Evolutionary conservation across 805 yeast species (phyloP), one percentile per base, ranked within the genome.

Genomic region (Metschnikowia arizonensis): DNA sequence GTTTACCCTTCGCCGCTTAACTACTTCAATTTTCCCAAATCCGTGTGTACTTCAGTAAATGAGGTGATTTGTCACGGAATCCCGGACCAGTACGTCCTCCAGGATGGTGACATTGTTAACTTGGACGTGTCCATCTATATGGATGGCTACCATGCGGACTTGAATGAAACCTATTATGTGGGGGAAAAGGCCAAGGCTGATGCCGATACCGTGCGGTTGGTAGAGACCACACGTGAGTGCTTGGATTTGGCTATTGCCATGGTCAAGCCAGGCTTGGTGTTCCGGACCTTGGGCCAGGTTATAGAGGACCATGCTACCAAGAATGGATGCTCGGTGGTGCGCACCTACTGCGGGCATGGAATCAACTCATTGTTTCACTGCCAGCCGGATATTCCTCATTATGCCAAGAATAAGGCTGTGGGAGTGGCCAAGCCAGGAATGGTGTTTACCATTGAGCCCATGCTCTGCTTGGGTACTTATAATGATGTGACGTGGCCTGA

Each of bases 51-150:
- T 1, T 88, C 97, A 2, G 84, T 93, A 35, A 93, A 93, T 66
- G 99, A 93, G 72, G 82, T 89, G 47, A 86, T 93, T 49, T 93
- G 99, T 64, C 99, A 93, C 65, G 99, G 99, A 52, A 86, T 93
- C 48, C 99, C 99, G 23, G 99, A 93, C 66, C 77, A 86, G 68
- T 78, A 90, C 45, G 82, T 82, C 28, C 75, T 93, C 52, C 69
- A 87, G 63, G 98, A 91, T 54, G 99, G 99, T 48, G 99, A 93
- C 62, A 91, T 93, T 55, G 78, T 93, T 49, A 93, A 93, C 62
- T 71, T 93, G 52, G 99, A 93, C 63, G 87, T 93, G 40, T 78
- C 96, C 3, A 65, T 93, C 44, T 93, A 78, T 69, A 79, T 85
- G 65, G 78, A 85, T 54, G 99, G 99, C 1, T 81, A 81, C 69